phyloP scores from a whole-genome alignment of 164 flowering plant species.

The Nelumbo lutea region DNA sequence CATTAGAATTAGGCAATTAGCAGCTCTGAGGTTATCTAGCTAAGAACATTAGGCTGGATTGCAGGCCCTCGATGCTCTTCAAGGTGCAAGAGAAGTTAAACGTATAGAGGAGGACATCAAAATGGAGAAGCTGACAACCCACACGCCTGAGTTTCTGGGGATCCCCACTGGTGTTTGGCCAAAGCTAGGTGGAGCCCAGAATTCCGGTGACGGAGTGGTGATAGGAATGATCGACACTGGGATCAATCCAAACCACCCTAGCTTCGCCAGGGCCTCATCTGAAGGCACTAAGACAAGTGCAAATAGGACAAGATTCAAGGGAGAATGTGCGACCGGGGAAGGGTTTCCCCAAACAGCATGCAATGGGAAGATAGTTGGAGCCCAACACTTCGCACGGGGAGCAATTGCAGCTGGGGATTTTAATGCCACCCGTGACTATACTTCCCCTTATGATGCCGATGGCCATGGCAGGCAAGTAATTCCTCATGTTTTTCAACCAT shows the following conservation, averaged over 20 bases:
- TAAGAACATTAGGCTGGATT: not conserved
- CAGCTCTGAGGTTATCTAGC: not conserved
- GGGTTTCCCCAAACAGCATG: constrained; percentile 36
- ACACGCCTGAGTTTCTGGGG: constrained; percentile 47
- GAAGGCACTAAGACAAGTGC: not conserved
- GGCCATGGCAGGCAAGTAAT: constrained; percentile 62
- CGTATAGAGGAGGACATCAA: constrained; percentile 41
- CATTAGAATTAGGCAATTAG: not conserved
- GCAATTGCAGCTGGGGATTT: constrained; percentile 50
- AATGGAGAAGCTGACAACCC: constrained; percentile 45
- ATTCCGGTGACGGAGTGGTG: constrained; percentile 47
- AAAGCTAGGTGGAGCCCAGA: constrained; percentile 34
- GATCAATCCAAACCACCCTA: constrained; percentile 52
- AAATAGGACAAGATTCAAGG: constrained; percentile 30
- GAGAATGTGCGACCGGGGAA: constrained; percentile 39
- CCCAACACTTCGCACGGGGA: constrained; percentile 43
- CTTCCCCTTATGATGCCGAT: constrained; percentile 61
- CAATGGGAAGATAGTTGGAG: constrained; percentile 49
- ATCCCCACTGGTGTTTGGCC: constrained; percentile 48
- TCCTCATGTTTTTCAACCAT: too few species aligned
- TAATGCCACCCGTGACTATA: constrained; percentile 40
- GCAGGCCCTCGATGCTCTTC: constrained; percentile 33
- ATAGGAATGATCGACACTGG: constrained; percentile 58
- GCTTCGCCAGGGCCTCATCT: constrained; percentile 24
- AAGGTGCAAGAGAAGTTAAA: constrained; percentile 32